These are phyloP conservation scores for Blastobotrys attinorum DNA, from an alignment of 805 yeast genomes.

Conservation along the genomic window DNA sequence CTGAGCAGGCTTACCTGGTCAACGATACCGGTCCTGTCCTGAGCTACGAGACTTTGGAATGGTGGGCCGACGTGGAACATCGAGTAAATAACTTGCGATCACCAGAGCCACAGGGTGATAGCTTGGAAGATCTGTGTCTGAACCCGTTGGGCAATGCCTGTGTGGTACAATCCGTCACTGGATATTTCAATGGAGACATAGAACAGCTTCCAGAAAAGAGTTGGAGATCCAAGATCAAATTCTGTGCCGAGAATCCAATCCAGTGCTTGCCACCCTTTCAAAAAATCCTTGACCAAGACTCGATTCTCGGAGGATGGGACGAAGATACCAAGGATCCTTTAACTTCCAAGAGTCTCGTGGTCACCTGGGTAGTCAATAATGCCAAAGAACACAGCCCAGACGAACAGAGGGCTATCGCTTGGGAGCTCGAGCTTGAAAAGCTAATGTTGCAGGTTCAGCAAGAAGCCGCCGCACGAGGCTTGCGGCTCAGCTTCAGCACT, in stretches of 20 bases:
- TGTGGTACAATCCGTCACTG: constrained; percentile 81
- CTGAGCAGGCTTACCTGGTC: constrained; percentile 73
- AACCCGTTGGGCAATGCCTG: constrained; percentile 73
- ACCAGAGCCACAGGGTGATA: constrained; percentile 21
- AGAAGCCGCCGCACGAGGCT: constrained; percentile 45
- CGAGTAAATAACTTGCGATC: constrained; percentile 36
- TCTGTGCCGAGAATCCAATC: constrained; percentile 76
- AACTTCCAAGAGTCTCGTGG: constrained; percentile 62
- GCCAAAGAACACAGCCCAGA: constrained; percentile 36
- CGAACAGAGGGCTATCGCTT: constrained; percentile 37
- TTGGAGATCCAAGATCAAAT: constrained; percentile 50
- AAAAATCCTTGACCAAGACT: constrained; percentile 71
- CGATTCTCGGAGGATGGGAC: constrained; percentile 56
- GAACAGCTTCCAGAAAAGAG: constrained; percentile 37
- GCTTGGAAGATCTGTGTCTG: constrained; percentile 66
- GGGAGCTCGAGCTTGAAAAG: constrained; percentile 65
- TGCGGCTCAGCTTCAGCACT: constrained; percentile 66
- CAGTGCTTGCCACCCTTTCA: constrained; percentile 84
- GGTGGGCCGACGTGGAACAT: constrained; percentile 85
- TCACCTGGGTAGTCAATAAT: constrained; percentile 64
- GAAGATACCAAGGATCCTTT: constrained; percentile 34
- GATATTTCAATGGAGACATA: constrained; percentile 68
- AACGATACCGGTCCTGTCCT: constrained; percentile 64
- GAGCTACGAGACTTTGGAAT: constrained; percentile 54
- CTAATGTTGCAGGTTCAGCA: constrained; percentile 39